A percentile compares a stretch with the other conserved stretches of the same genome.
phyloP scores from a whole-genome alignment of 129 eudicot genomes.

The Flaveria linearis region DNA sequence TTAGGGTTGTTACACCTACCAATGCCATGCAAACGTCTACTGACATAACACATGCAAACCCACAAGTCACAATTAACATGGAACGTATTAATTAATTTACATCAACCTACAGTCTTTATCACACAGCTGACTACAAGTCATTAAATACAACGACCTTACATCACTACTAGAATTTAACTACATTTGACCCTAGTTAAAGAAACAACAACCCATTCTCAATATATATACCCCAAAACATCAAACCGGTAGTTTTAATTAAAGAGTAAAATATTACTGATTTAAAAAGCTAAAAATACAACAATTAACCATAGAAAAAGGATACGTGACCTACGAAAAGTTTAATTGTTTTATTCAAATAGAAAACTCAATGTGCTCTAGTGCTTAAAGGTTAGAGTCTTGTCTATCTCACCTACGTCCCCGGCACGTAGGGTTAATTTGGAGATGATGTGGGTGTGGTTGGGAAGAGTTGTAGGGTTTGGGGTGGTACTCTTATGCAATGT shows the following conservation, averaged over 20 bases:
- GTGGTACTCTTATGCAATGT: slow-evolving; percentile 49
- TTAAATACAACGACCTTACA: background rate
- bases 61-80: slow-evolving; percentile 30
- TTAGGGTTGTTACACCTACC: no score
- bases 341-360: slow-evolving; percentile 15
- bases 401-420: slow-evolving; percentile 20
- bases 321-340: no score
- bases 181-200: no score
- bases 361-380: slow-evolving; percentile 1
- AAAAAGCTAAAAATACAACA: no score
- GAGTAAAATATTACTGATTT: no score
- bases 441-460: slow-evolving; percentile 52
- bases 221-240: no score
- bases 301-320: no score
- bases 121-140: slow-evolving; percentile 28
- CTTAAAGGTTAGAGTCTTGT: slow-evolving; percentile 33
- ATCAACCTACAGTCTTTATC: slow-evolving; percentile 36
- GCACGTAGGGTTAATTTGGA: slow-evolving; percentile 22
- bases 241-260: no score
- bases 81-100: background rate
- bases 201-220: no score
- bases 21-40: slow-evolving; percentile 38
- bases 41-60: slow-evolving; percentile 43
- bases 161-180: background rate
- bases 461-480: slow-evolving; percentile 82